These are phyloP conservation scores for Suillus variegatus DNA, from an alignment of 768 basidiomycete species.

Conservation along the genomic window DNA sequence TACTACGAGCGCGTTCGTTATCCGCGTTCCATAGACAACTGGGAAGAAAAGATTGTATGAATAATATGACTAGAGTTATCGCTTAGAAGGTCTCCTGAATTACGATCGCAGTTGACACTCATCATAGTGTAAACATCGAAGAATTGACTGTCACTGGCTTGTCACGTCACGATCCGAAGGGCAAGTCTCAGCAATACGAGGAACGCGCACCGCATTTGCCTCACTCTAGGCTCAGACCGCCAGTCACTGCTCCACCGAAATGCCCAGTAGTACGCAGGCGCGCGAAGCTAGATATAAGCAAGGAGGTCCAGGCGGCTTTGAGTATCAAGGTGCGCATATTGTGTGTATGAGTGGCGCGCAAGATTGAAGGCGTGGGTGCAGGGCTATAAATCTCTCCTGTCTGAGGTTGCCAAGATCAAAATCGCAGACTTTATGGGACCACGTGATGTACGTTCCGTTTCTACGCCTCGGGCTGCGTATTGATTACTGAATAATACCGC, in stretches of 20 bases:
- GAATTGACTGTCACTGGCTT: neutral
- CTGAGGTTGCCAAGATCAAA: conserved; percentile 81
- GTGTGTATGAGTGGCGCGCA: neutral
- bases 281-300: neutral
- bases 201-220: too few species aligned
- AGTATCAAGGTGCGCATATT: conserved; percentile 72
- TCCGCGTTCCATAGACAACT: neutral
- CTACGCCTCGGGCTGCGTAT: too few species aligned
- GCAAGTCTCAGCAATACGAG: too few species aligned
- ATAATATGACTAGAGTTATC: neutral
- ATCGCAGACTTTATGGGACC: conserved; percentile 96
- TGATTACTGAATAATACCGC: too few species aligned
- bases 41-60: neutral
- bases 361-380: conserved; percentile 23
- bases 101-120: neutral
- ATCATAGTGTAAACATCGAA: neutral
- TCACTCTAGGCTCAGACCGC: too few species aligned
- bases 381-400: conserved; percentile 91
- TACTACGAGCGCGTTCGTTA: neutral
- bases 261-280: neutral
- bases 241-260: too few species aligned
- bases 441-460: too few species aligned
- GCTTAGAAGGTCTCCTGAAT: neutral
- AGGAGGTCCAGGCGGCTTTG: conserved; percentile 60
- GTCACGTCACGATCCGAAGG: neutral